Percentiles rank a stretch among this genome's conserved stretches.
Conservation (phyloP, 2,329 filamentous ascomycete genomes). For the Cercospora citrullina region DNA sequence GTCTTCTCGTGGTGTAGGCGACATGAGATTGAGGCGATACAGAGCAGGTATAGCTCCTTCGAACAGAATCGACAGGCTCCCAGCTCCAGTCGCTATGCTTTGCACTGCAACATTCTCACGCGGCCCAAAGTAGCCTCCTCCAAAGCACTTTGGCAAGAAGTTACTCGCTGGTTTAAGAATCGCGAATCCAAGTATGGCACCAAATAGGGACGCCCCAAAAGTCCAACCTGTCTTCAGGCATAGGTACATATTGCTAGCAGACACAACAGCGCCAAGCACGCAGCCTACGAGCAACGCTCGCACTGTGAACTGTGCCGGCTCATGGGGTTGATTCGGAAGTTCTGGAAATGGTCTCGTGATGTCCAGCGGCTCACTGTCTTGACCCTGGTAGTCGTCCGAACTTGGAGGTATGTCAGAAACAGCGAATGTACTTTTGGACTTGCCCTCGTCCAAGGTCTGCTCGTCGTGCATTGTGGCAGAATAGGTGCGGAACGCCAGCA, state of each 20-base stretch:
- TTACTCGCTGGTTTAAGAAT: conserved; percentile 33
- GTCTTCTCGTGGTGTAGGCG: conserved; percentile 53
- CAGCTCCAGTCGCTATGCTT: conserved; percentile 56
- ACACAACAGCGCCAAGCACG: conserved; percentile 58
- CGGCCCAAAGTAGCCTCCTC: conserved; percentile 57
- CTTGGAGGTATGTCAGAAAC: conserved; percentile 2
- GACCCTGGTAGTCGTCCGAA: not conserved
- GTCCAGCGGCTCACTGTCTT: conserved; percentile 10
- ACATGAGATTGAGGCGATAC: conserved; percentile 56
- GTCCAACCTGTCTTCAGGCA: conserved; percentile 51
- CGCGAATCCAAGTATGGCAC: conserved; percentile 59
- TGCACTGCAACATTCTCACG: conserved; percentile 57
- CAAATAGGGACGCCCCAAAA: conserved; percentile 39
- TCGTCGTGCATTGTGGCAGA: not conserved
- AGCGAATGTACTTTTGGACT: conserved; percentile 4
- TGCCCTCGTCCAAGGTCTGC: not conserved
- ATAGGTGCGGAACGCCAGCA: not conserved
- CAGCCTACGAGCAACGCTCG: conserved; percentile 58
- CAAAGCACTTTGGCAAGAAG: conserved; percentile 38
- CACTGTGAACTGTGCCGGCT: conserved; percentile 46
- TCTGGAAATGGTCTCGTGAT: conserved; percentile 15
- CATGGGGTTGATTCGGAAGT: conserved; percentile 16
- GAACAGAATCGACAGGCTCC: conserved; percentile 58
- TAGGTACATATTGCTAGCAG: conserved; percentile 62
- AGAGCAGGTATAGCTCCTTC: conserved; percentile 60